Evolutionary conservation across 2,329 filamentous ascomycete species (phyloP), one percentile per base, ranked within the genome.

Genomic region (Botrytis aclada): DNA sequence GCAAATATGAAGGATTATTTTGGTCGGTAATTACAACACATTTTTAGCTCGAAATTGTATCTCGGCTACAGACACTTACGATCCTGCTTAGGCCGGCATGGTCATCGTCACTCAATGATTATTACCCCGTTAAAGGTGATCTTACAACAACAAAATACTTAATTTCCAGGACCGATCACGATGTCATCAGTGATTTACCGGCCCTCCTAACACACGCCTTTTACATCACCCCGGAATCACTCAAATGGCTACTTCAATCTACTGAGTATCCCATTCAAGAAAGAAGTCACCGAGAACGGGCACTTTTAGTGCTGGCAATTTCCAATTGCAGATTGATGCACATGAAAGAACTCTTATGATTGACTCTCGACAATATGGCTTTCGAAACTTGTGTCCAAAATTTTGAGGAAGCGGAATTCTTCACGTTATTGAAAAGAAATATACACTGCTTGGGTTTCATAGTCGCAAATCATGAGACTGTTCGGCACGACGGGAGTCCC

Each of bases 401-500:
- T 7, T 18, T 66, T 9, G 1, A n/a, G 10, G 0, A 22, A 51
- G 8, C 7, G 3, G 43, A 37, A 1, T 37, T 25, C 3, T 37
- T 16, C 14, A 10, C 0, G 14, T 10, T 51, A 7, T n/a, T 51
- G 32, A 0, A 3, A n/a, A 2, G 8, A 10, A 37, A 10, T 12
- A 7, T 32, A n/a, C 1, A 7, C 12, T 16, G 25, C 12, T n/a
- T 34, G 0, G 10, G 58, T 14, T 61, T 61, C 1, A 14, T 51
- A 51, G 6, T 51, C 1, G 47, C 47, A 25, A 0, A 12, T 25
- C 1, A 4, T 47, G 0, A 1, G 9, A 5, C 3, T 2, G 4
- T 4, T 25, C 1, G 22, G 4, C 0, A 4, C 22, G 4, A 10
- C 1, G 0, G 12, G 4, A 2, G 4, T 51, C 0, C 0, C 4